phyloP scores from a whole-genome alignment of 2,329 filamentous ascomycete species.

The Talaromyces islandicus region DNA sequence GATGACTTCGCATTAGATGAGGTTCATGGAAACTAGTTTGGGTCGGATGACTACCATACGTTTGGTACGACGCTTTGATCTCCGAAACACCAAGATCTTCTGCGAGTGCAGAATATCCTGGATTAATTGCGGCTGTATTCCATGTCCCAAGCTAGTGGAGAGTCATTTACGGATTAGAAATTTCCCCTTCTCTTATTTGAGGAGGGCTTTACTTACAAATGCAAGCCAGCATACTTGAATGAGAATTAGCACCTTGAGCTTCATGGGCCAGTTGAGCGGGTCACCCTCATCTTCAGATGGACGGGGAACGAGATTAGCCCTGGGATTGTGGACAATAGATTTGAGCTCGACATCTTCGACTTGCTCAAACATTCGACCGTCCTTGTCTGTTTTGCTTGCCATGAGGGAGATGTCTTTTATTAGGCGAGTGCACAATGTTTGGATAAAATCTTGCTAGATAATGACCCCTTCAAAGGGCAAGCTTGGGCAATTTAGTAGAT shows the following conservation, averaged over 20 bases:
- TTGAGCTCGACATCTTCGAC: constrained; percentile 7
- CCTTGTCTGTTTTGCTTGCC: neutral
- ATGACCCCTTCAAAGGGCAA: neutral
- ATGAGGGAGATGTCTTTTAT: neutral
- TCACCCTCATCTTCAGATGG: constrained; percentile 4
- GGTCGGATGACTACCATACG: neutral
- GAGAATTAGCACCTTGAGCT: neutral
- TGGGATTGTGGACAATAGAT: neutral
- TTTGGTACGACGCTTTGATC: constrained; percentile 1
- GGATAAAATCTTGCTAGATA: neutral
- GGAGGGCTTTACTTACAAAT: neutral
- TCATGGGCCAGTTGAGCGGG: constrained; percentile 4
- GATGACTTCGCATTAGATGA: neutral
- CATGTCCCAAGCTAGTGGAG: neutral
- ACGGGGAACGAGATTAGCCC: neutral
- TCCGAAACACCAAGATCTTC: neutral
- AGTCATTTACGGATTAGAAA: neutral
- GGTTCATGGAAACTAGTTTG: neutral
- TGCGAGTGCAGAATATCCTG: neutral
- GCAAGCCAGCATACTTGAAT: constrained; percentile 6
- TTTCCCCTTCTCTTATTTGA: neutral
- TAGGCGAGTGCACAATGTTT: neutral
- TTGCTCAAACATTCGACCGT: neutral
- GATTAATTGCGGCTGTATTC: constrained; percentile 2
- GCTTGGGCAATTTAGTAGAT: neutral